phyloP scores from a whole-genome alignment of 139 green algal genomes.

The Edaphochlamys debaryana region DNA sequence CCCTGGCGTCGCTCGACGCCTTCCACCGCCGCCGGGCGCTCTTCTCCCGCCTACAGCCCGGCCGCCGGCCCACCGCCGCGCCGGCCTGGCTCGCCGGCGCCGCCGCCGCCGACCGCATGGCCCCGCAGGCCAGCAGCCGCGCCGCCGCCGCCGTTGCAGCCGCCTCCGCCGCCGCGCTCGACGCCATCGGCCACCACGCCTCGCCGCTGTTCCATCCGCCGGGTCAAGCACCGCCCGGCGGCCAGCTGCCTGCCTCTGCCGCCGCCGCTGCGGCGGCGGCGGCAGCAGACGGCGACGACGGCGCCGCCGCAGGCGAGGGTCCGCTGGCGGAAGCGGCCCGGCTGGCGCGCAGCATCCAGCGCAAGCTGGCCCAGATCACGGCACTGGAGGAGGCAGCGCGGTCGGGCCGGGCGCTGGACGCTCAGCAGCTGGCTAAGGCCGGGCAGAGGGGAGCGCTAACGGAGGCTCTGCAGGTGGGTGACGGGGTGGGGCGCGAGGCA shows the following conservation, averaged over 20 bases:
- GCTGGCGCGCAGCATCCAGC: slow-evolving; percentile 69
- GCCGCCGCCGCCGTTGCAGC: slow-evolving; percentile 9
- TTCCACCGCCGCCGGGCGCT: slow-evolving; percentile 12
- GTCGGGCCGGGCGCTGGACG: slow-evolving; percentile 65
- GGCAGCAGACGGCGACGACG: neutral
- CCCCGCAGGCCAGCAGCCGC: slow-evolving; percentile 14
- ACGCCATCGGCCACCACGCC: slow-evolving; percentile 30
- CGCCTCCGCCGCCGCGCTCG: slow-evolving; percentile 27
- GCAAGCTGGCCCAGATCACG: slow-evolving; percentile 81
- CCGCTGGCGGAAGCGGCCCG: slow-evolving; percentile 17
- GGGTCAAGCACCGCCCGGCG: slow-evolving; percentile 3
- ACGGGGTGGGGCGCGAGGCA: no score
- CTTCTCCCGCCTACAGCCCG: slow-evolving; percentile 43
- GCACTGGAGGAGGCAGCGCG: slow-evolving; percentile 27
- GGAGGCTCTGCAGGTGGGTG: slow-evolving; percentile 60
- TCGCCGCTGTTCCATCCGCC: neutral
- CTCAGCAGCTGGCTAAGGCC: slow-evolving; percentile 85
- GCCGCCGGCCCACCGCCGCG: slow-evolving; percentile 51
- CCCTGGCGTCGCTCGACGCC: slow-evolving; percentile 2
- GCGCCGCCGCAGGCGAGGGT: neutral
- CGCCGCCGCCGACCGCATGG: slow-evolving; percentile 20
- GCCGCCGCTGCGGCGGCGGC: neutral
- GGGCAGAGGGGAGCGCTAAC: slow-evolving; percentile 54
- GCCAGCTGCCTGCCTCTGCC: no score
- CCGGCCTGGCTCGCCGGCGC: slow-evolving; percentile 16